Evolutionary conservation across 257 asterid genomes (phyloP), one percentile per base, ranked within the genome.

Genomic region (Salvia hispanica): DNA sequence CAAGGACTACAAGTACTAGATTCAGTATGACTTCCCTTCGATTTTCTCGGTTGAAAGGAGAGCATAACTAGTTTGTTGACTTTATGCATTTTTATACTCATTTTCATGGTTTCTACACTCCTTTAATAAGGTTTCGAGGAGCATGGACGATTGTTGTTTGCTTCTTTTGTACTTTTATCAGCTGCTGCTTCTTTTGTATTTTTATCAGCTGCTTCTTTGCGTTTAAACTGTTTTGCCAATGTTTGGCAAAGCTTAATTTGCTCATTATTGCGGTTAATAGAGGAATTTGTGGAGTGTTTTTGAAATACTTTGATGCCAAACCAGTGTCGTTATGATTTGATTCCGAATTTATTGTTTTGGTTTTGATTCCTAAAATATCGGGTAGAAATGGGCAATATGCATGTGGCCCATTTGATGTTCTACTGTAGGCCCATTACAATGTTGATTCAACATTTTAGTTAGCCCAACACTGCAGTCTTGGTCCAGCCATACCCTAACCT

Each of bases 1-100:
- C 9, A 83, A 86, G 81, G 90, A 79, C 84, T 91, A 91, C 85
- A 91, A 85, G 76, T 91, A 91, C 74, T 91, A 85, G 72, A 58
- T 1, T 14, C 28, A 51, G 58, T 56, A 1, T 67, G 58, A 40
- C 25, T 67, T 47, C 21, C 47, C 16, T 64, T 64, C 18, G 13
- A 65, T 54, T 54, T 72, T 67, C 47, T 43, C 69, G 53, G 40
- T 53, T 51, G 14, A 7, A 56, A 47, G 21, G 62, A 51, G 70
- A 59, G 73, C 62, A 37, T 50, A n/a, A 37, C 53, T 58, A 52
- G 66, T 69, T 66, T 55, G 51, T 74, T 53, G 54, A 73, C 64
- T 69, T 58, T 31, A 46, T 43, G 16, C 50, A 36, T 55, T 9
- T 9, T 73, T 36, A 66, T 75, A 31, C 48, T 34, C 10, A 3